These are phyloP conservation scores for Albifimbria verrucaria DNA, from an alignment of 2,329 filamentous ascomycete species.

Conservation along the genomic window DNA sequence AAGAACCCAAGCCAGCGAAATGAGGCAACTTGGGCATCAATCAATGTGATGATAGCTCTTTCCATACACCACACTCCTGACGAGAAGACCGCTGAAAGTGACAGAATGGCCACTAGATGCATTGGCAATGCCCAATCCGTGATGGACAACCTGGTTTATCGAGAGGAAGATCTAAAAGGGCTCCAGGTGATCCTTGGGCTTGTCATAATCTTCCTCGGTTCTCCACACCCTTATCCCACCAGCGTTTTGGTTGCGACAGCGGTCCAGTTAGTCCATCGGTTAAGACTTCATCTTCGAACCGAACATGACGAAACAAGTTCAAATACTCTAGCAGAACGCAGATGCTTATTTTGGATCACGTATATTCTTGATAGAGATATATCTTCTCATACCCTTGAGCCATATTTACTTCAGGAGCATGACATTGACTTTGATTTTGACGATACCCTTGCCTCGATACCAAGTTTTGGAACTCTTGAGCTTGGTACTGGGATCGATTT, in stretches of 20 bases:
- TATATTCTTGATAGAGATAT: conserved; percentile 3
- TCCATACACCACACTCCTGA: background rate
- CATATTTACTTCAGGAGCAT: conserved; percentile 2
- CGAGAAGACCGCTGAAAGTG: background rate
- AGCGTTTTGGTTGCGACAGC: conserved; percentile 3
- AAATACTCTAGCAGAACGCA: background rate
- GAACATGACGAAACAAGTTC: background rate
- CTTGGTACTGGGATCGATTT: background rate
- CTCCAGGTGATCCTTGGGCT: conserved; percentile 2
- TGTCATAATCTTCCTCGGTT: background rate
- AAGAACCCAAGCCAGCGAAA: background rate
- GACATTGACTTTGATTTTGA: background rate
- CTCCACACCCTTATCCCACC: conserved; percentile 1
- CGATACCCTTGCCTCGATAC: background rate
- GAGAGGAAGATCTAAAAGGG: conserved; percentile 1
- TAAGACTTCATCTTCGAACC: background rate
- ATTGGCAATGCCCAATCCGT: conserved; percentile 2
- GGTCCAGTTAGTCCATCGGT: conserved; percentile 1
- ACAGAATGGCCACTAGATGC: background rate
- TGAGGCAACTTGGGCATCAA: background rate
- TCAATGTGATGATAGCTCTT: background rate
- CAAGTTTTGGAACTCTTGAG: background rate
- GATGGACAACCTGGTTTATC: background rate
- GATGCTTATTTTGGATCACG: conserved; percentile 1
- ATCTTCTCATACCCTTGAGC: conserved; percentile 3